Conservation (phyloP, 2,329 filamentous ascomycete genomes). For the Fusarium acutatum region DNA sequence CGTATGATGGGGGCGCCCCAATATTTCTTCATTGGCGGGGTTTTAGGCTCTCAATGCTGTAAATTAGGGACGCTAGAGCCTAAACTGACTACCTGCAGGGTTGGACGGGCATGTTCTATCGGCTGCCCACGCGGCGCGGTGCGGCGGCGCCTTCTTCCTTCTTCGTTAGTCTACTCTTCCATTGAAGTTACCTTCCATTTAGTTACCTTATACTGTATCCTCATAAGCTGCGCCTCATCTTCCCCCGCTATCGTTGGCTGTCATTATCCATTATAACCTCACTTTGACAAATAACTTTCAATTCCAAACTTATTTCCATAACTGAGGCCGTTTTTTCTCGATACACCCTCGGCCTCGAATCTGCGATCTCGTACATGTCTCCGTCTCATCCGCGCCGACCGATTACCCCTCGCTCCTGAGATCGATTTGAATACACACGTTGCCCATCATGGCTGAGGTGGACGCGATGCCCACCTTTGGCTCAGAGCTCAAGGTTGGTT, state of each 20-base stretch:
- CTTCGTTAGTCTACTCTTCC: neutral
- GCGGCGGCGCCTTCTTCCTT: conserved; percentile 3
- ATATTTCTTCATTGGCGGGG: conserved; percentile 36
- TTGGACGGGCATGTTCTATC: neutral
- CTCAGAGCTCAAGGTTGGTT: conserved; percentile 85
- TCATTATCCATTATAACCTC: conserved; percentile 18
- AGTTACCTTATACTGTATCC: neutral
- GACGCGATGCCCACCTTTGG: conserved; percentile 89
- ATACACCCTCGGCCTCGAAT: neutral
- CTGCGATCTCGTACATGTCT: conserved; percentile 33
- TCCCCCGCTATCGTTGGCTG: conserved; percentile 15
- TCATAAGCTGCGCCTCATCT: conserved; percentile 33
- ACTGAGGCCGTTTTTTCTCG: neutral
- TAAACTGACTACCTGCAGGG: conserved; percentile 27
- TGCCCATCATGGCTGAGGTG: conserved; percentile 76
- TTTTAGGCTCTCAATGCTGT: conserved; percentile 33
- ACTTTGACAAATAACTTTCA: conserved; percentile 10
- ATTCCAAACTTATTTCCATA: neutral
- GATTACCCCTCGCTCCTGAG: conserved; percentile 29
- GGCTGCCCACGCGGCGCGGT: conserved; percentile 16
- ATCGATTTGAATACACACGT: conserved; percentile 26
- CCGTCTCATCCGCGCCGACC: conserved; percentile 27
- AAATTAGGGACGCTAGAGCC: conserved; percentile 31
- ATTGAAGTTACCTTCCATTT: neutral
- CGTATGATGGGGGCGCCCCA: conserved; percentile 1